phyloP scores from a whole-genome alignment of 2,329 filamentous ascomycete genomes.

The Penicillium sp. region DNA sequence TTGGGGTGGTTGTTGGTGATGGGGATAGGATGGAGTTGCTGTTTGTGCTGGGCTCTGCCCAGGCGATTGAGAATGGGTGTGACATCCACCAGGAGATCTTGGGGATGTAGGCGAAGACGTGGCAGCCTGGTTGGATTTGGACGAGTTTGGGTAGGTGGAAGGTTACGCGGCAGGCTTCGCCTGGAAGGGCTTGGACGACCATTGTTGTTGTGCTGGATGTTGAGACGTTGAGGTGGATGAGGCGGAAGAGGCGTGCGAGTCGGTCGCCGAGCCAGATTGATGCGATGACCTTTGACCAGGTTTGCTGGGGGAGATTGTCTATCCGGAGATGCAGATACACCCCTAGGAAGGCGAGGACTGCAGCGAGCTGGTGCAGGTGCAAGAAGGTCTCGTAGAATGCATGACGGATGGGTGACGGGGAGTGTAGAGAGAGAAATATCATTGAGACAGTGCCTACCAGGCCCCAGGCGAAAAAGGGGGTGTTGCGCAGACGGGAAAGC shows the following conservation, averaged over 20 bases:
- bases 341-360: conserved; percentile 44
- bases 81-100: conserved; percentile 49
- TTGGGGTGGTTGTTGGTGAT: conserved; percentile 14
- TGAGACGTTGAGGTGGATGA: conserved; percentile 56
- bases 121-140: conserved; percentile 55
- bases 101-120: conserved; percentile 62
- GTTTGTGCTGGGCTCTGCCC: conserved; percentile 37
- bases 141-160: conserved; percentile 58
- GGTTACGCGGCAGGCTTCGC: conserved; percentile 61
- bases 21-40: conserved; percentile 16
- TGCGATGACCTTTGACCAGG: conserved; percentile 40
- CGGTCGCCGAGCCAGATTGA: conserved; percentile 46
- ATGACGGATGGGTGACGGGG: conserved; percentile 71
- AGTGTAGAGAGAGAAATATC: conserved; percentile 44
- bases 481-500: conserved; percentile 33
- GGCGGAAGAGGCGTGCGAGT: conserved; percentile 47
- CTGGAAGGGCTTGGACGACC: conserved; percentile 58
- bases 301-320: conserved; percentile 43
- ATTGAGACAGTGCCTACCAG: conserved; percentile 45
- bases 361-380: conserved; percentile 48
- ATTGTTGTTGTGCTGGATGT: conserved; percentile 51
- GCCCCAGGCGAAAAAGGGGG: conserved; percentile 47
- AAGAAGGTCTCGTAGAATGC: conserved; percentile 94
- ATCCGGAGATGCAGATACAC: conserved; percentile 46
- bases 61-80: conserved; percentile 50